Evolutionary conservation across 352 stramenopile species (phyloP).

Genomic region (Phytophthora sp.): DNA sequence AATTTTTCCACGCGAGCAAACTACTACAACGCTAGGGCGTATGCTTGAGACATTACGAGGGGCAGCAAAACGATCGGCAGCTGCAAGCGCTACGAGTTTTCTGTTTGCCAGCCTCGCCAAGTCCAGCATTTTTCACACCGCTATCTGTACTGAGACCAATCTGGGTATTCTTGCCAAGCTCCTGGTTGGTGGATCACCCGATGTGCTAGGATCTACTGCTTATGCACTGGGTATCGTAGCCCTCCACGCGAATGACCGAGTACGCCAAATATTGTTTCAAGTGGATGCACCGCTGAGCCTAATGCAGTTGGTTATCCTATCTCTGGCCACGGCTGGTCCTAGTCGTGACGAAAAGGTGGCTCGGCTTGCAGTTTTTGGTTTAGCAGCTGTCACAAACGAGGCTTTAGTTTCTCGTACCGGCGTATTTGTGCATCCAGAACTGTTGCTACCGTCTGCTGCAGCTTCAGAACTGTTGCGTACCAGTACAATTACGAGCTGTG

Average conservation of each 20-base stretch:
- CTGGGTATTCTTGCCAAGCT: slow-evolving; percentile 73
- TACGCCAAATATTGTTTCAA: slow-evolving; percentile 56
- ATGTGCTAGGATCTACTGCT: slow-evolving; percentile 54
- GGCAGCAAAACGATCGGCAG: slow-evolving; percentile 63
- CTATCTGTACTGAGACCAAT: slow-evolving; percentile 58
- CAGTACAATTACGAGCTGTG: slow-evolving; percentile 26
- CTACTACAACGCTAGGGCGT: slow-evolving; percentile 20
- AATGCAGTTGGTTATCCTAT: slow-evolving; percentile 48
- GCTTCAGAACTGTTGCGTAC: slow-evolving; percentile 13
- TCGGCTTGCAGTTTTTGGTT: slow-evolving; percentile 54
- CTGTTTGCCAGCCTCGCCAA: slow-evolving; percentile 65
- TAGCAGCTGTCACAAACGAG: slow-evolving; percentile 44
- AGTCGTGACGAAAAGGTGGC: slow-evolving; percentile 40
- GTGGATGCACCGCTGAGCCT: slow-evolving; percentile 56
- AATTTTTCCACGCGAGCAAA: slow-evolving; percentile 61
- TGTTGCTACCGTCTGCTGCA: slow-evolving; percentile 4
- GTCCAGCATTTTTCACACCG: slow-evolving; percentile 49
- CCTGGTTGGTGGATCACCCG: slow-evolving; percentile 54
- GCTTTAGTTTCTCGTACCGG: slow-evolving; percentile 27
- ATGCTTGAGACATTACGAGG: slow-evolving; percentile 75
- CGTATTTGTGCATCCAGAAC: slow-evolving; percentile 15
- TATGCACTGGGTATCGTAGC: slow-evolving; percentile 63
- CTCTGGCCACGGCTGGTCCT: slow-evolving; percentile 4
- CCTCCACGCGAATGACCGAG: slow-evolving; percentile 34
- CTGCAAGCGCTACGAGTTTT: slow-evolving; percentile 58